Evolutionary conservation across 129 eudicot species (phyloP).

Genomic region (Lactuca sativa): DNA sequence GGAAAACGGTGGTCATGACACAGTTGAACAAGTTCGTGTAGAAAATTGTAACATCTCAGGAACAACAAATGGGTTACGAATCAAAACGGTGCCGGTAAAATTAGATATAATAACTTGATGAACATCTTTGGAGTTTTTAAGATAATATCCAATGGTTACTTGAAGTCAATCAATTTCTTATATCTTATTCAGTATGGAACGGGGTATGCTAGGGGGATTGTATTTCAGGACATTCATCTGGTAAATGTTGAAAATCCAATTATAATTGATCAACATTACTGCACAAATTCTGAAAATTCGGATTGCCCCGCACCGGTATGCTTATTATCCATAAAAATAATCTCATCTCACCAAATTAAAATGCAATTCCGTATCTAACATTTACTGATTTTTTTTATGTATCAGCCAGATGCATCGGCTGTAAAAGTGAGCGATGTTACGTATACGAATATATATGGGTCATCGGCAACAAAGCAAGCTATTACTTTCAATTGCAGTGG

Average conservation of each 20-base stretch:
- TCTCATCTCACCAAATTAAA: neutral
- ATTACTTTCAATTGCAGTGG: constrained; percentile 40
- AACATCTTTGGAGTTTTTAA: neutral
- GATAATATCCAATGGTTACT: neutral
- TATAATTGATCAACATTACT: constrained; percentile 46
- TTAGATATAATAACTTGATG: neutral
- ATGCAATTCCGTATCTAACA: neutral
- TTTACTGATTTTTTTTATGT: neutral
- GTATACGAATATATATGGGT: constrained; percentile 30
- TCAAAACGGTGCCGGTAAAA: constrained; percentile 48
- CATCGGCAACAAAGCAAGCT: constrained; percentile 29
- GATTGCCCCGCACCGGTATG: constrained; percentile 30
- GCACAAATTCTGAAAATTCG: constrained; percentile 1
- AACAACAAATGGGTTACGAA: constrained; percentile 40
- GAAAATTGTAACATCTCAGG: constrained; percentile 34
- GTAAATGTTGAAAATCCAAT: constrained; percentile 34
- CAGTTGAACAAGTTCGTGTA: constrained; percentile 36
- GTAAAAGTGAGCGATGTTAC: constrained; percentile 38
- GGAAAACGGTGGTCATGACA: constrained; percentile 9
- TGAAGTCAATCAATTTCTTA: neutral
- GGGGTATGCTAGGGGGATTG: constrained; percentile 35
- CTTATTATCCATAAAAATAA: neutral
- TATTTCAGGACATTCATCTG: constrained; percentile 33
- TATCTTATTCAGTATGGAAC: constrained; percentile 31
- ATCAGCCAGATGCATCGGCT: constrained; percentile 19